Evolutionary conservation across 2,329 filamentous ascomycete genomes (phyloP), one percentile per base, ranked within the genome.

Genomic region (Sordariomycetes sp.): DNA sequence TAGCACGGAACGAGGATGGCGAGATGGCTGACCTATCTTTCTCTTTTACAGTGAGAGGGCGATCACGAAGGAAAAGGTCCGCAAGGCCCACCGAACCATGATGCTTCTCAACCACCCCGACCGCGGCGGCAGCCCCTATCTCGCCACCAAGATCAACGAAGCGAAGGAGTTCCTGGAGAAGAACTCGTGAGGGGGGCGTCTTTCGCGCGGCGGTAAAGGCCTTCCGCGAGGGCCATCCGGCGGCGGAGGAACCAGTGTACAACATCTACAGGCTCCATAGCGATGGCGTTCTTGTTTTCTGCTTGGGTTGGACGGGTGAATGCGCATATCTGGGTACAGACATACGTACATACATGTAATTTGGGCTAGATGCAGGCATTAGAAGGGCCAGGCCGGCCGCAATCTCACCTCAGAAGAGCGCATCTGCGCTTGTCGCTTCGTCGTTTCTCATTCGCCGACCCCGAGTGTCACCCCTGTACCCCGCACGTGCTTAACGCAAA

Each of bases 71-170:
- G 92, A 97, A 53, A 94, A 95, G 69, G 78, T 99, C 65, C 89
- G 94, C 69, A 96, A 96, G 75, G 90, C 91, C 64, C 94, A 99
- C 74, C 86, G 94, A 62, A 90, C 86, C 57, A 83, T 97, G 63
- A 99, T 99, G 92, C 83, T 99, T 58, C 78, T 96, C 62, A 99
- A 99, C 78, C 94, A 99, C 72, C 94, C 94, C 62, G 94, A 99
- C 78, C 87, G 94, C 68, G 94, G 94, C 62, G 94, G 94, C 45
- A 96, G 90, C 68, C 94, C 94, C 8, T 99, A 97, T 69, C 76
- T 99, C 52, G 94, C 94, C 15, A 96, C 91, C 57, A 99, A 99
- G 73, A 87, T 99, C 69, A 99, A 99, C 74, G 94, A 99, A 72
- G 94, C 94, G 45, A 99, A 99, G 73, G 92, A 97, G 70, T 82